Conservation (phyloP, 2,329 filamentous ascomycete species). For the Alternaria infectoria region DNA sequence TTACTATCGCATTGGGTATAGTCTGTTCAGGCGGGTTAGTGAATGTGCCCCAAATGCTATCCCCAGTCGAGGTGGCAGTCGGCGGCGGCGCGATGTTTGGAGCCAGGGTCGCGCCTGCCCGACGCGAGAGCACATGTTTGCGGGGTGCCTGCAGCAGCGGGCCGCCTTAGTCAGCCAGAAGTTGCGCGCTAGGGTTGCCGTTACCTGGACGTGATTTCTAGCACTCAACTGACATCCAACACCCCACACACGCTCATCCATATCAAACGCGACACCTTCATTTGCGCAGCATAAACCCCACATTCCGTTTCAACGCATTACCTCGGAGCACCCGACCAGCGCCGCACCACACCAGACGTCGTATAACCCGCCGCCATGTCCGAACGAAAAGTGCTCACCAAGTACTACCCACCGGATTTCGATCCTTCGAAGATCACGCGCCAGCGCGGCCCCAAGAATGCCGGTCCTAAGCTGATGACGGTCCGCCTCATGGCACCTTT, state of each 20-base stretch:
- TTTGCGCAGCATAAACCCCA: background rate
- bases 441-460: constrained; percentile 70
- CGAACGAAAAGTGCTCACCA: constrained; percentile 79
- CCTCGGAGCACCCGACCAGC: background rate
- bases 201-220: constrained; percentile 3
- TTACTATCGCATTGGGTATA: constrained; percentile 8
- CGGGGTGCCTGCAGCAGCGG: constrained; percentile 19
- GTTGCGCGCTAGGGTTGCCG: constrained; percentile 3
- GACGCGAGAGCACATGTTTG: constrained; percentile 26
- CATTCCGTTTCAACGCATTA: background rate
- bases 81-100: background rate
- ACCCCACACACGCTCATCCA: background rate
- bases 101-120: constrained; percentile 22
- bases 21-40: background rate
- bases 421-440: constrained; percentile 81
- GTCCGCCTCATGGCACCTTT: constrained; percentile 92
- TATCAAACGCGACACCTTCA: background rate
- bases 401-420: constrained; percentile 79
- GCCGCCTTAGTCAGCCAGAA: constrained; percentile 23
- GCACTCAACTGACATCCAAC: background rate
- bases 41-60: background rate
- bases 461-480: constrained; percentile 80
- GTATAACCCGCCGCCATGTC: constrained; percentile 66
- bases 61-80: background rate
- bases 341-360: background rate